These are phyloP conservation scores for Globisporangium viniferum DNA, from an alignment of 352 stramenopile genomes.

Conservation along the genomic window DNA sequence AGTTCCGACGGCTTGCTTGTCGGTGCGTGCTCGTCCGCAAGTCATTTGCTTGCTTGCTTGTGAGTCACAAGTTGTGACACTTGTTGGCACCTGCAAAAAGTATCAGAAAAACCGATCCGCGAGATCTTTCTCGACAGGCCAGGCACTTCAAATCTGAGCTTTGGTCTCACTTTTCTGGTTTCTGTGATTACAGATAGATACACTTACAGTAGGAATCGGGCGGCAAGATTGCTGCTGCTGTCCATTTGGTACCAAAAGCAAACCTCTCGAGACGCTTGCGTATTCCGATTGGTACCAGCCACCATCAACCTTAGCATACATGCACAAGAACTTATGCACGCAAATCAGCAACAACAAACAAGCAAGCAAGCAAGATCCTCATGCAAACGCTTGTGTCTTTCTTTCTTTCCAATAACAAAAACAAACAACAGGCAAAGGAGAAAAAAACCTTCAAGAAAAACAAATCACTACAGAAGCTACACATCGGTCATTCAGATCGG, in stretches of 20 bases:
- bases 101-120: neutral
- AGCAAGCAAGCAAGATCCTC: neutral
- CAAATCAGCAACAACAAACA: neutral
- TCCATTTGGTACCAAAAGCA: neutral
- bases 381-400: neutral
- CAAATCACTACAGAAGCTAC: neutral
- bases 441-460: too few species aligned
- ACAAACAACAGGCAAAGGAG: neutral
- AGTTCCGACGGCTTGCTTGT: neutral
- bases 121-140: neutral
- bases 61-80: too few species aligned
- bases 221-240: neutral
- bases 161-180: neutral
- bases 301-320: neutral
- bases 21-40: neutral
- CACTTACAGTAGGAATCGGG: neutral
- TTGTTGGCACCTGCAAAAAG: neutral
- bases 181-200: neutral
- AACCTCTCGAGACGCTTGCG: neutral
- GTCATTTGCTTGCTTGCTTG: neutral
- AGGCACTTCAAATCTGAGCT: neutral
- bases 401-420: neutral
- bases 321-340: too few species aligned
- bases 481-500: neutral
- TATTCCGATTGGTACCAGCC: neutral